Conservation (phyloP, 2,329 filamentous ascomycete species). For the Exophiala xenobiotica region DNA sequence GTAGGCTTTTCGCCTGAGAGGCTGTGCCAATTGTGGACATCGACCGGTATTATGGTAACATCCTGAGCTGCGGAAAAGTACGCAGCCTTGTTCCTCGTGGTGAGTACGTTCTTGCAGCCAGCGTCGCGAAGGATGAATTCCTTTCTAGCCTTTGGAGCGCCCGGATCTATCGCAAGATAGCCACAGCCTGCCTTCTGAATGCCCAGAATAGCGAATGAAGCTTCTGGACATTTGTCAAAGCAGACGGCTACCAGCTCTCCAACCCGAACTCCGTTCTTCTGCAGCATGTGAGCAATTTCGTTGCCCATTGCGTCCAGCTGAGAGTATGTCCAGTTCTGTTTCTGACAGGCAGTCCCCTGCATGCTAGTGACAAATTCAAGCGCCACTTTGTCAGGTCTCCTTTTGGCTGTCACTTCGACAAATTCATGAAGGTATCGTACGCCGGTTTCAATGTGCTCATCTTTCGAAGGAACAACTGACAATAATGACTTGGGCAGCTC, state of each 20-base stretch:
- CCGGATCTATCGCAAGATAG: slow-evolving; percentile 77
- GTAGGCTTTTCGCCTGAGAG: slow-evolving; percentile 38
- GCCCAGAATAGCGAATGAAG: slow-evolving; percentile 77
- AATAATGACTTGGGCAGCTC: slow-evolving; percentile 39
- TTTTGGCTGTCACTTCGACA: slow-evolving; percentile 63
- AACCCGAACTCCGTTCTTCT: slow-evolving; percentile 47
- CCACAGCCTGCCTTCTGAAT: slow-evolving; percentile 79
- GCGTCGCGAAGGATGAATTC: slow-evolving; percentile 78
- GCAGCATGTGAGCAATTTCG: slow-evolving; percentile 66
- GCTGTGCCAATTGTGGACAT: slow-evolving; percentile 41
- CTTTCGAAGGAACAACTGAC: slow-evolving; percentile 62
- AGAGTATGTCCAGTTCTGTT: slow-evolving; percentile 68
- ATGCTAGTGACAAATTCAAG: slow-evolving; percentile 71
- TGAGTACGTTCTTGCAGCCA: slow-evolving; percentile 61
- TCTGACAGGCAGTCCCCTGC: slow-evolving; percentile 46
- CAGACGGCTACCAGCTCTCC: slow-evolving; percentile 71
- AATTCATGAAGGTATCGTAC: slow-evolving; percentile 71
- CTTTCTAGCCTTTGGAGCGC: slow-evolving; percentile 70
- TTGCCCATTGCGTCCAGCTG: slow-evolving; percentile 71
- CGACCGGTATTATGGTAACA: slow-evolving; percentile 48
- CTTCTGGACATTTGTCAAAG: slow-evolving; percentile 82
- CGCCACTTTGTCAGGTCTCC: slow-evolving; percentile 61
- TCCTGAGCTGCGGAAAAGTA: slow-evolving; percentile 39
- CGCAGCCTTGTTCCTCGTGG: slow-evolving; percentile 47
- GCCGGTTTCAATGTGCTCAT: slow-evolving; percentile 56